Base-by-base conservation (phyloP, 257 asterid species). In the Solanum dulcamara region DNA sequence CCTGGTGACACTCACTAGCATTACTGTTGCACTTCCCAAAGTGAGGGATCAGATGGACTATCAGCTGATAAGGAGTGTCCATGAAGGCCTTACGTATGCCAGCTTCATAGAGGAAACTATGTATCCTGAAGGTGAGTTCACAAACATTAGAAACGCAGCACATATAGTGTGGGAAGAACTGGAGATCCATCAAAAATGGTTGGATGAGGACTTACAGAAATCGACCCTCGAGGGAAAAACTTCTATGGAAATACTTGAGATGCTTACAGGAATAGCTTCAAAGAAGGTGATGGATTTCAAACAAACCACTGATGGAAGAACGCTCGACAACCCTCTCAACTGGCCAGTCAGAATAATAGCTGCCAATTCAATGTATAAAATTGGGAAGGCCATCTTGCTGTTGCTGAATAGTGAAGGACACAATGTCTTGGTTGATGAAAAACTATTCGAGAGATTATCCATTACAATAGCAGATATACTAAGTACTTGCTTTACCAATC, bases 401-500 rank as follows among this genome's bases (percentile, higher is more conserved):
- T 60, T 83, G 10, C 26, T n/a, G 2, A 26, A 53, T 30, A 83
- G 22, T 6, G 77, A 74, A 38, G 80, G 80, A 71, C 50, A 71
- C 7, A 28, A 6, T 20, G 38, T 42, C 2, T 79, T 62, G 48
- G 67, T 81, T 0, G 90, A 85, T 10, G 88, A 88, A 32, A 68
- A 17, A 4, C 7, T 89, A 60, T 91, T 92, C 12, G 75, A 87
- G 7, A 24, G 37, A 44, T 4, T 90, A 72, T 81, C 53, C 0
- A 22, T 42, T 8, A 87, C 86, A 72, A 87, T 89, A 24, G 91
- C 91, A 2, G 90, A 90, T 82, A 87, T 92, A 84, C 30, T 89
- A 81, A 84, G 88, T 57, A 91, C 91, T 50, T 90, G 93, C 26
- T 88, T 91, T 10, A 81, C 87, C 50, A 92, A 90, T 84, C 59